Conservation (phyloP, 2,329 filamentous ascomycete genomes). For the Corinectria fuckeliana region DNA sequence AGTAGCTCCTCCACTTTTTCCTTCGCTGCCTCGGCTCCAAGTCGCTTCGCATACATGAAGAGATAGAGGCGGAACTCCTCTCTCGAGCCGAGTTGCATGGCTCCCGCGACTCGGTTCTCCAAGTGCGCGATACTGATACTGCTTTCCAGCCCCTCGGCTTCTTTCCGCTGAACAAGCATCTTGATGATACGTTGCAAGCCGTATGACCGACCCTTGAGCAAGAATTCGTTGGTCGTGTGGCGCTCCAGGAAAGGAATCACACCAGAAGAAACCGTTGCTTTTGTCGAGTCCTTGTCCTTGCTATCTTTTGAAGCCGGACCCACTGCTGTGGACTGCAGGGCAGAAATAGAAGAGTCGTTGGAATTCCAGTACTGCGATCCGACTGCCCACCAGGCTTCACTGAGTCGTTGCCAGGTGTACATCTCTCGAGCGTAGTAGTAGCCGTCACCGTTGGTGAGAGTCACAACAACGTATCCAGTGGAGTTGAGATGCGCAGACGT, state of each 20-base stretch:
- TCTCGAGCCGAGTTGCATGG: slow-evolving; percentile 80
- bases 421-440: slow-evolving; percentile 87
- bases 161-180: slow-evolving; percentile 83
- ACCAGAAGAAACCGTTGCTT: slow-evolving; percentile 76
- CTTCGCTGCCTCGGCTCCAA: slow-evolving; percentile 86
- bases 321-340: slow-evolving; percentile 74
- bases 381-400: slow-evolving; percentile 97
- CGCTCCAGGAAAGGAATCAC: slow-evolving; percentile 93
- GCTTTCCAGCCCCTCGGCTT: slow-evolving; percentile 90
- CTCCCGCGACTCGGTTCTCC: slow-evolving; percentile 91
- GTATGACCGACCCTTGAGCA: slow-evolving; percentile 90
- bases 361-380: slow-evolving; percentile 99
- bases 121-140: slow-evolving; percentile 92
- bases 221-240: slow-evolving; percentile 90
- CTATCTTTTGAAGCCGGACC: slow-evolving; percentile 59
- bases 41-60: slow-evolving; percentile 97
- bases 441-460: slow-evolving; percentile 91
- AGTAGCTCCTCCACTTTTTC: slow-evolving; percentile 93
- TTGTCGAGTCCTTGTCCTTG: slow-evolving; percentile 54
- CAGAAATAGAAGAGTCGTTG: slow-evolving; percentile 86
- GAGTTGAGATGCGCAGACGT: slow-evolving; percentile 93
- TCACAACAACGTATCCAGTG: slow-evolving; percentile 84
- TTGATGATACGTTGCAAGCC: slow-evolving; percentile 93
- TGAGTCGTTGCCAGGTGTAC: slow-evolving; percentile 94
- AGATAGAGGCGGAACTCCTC: slow-evolving; percentile 95